Evolutionary conservation across 2,329 filamentous ascomycete genomes (phyloP), one percentile per base, ranked within the genome.

Genomic region (Exophiala alcalophila): DNA sequence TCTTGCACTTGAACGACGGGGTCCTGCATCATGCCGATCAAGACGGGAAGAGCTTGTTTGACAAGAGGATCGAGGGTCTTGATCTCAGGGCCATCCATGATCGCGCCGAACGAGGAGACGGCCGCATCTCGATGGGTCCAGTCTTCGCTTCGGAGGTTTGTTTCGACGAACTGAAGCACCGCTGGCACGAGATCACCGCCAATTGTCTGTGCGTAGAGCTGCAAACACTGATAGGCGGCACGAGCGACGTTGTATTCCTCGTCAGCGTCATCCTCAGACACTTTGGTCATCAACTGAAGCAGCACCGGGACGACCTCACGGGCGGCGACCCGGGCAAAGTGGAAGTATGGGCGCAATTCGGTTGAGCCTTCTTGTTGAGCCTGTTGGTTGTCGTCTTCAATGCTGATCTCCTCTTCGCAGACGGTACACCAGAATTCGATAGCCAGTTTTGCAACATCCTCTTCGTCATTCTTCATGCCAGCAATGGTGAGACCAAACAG

Each of bases 371-470:
- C 87, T 26, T 75, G 71, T 55, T 77, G 72, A 37, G 78, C 73
- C 68, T 86, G 81, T 54, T 81, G 77, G 65, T 98, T 98, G 67
- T 98, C 92, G 61, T 98, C 92, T 63, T 98, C 92, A 59, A 98
- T 97, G 53, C 84, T 84, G 58, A 96, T 91, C 68, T 98, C 92
- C 70, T 98, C 92, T 66, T 98, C 92, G 67, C 92, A 98, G 34
- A 98, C 92, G n/a, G 92, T 96, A 74, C 91, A 97, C 92, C 92
- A 98, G 72, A 98, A 98, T 65, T 98, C 92, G 55, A 98, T 89
- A 25, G 92, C 92, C 43, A 98, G 77, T 77, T 98, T 98, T 50
- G 92, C 86, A 40, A 98, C 92, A 64, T 98, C 92, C 67, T 98
- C 92, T 58, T 98, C 92, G 5, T 90, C 84, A 59, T 82, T 94